Evolutionary conservation across 306 rosid genomes (phyloP).

Genomic region (Quillaja saponaria): DNA sequence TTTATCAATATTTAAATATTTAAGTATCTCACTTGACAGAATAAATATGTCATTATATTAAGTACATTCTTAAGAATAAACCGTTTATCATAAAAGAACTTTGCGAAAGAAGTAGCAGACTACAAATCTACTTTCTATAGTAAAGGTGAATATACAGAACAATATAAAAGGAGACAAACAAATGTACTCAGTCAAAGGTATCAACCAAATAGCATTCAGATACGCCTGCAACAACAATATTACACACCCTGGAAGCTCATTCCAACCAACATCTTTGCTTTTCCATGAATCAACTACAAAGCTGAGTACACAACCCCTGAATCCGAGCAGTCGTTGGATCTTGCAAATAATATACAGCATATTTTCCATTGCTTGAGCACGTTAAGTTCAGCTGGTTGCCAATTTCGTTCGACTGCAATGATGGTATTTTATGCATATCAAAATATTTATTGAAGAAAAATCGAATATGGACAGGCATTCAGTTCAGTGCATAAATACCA

Average conservation of each 20-base stretch:
- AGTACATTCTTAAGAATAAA: too few relatives aligned
- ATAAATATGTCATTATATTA: too few relatives aligned
- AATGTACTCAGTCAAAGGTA: constrained; percentile 22
- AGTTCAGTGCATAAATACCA: not conserved
- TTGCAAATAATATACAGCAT: constrained; percentile 36
- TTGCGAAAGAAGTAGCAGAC: too few relatives aligned
- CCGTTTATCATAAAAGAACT: too few relatives aligned
- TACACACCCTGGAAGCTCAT: constrained; percentile 28
- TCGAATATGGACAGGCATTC: not conserved
- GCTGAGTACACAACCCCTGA: constrained; percentile 68
- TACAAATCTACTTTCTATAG: too few relatives aligned
- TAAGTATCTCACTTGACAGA: too few relatives aligned
- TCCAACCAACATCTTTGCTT: constrained; percentile 20
- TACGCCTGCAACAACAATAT: constrained; percentile 28
- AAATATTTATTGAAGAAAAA: not conserved
- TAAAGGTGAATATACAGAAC: too few relatives aligned
- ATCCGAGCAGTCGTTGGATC: constrained; percentile 66
- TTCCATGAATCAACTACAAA: constrained; percentile 60
- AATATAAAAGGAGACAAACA: constrained; percentile 22
- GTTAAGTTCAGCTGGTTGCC: constrained; percentile 74
- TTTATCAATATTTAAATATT: too few relatives aligned
- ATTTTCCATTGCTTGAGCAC: constrained; percentile 79
- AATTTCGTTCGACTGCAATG: constrained; percentile 67
- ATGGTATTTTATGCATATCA: constrained; percentile 14
- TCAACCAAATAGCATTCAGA: constrained; percentile 19